Percentiles rank a stretch among this genome's conserved stretches.
Conservation (phyloP, 768 basidiomycete genomes). For the Phylloporus arenicola region DNA sequence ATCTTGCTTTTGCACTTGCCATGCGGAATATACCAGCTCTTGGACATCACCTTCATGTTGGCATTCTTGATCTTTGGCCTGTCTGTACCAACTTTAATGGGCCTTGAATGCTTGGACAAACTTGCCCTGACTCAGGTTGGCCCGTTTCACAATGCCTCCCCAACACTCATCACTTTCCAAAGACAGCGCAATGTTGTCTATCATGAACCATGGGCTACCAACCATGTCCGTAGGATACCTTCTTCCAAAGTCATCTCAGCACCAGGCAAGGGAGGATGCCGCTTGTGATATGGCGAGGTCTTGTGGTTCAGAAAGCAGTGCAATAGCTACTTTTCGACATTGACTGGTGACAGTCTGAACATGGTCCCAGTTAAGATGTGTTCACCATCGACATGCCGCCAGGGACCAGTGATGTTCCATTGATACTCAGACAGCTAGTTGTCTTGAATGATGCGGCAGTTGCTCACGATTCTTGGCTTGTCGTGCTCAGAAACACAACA, state of each 20-base stretch:
- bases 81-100: constrained; percentile 90
- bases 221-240: constrained; percentile 99
- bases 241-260: constrained; percentile 50
- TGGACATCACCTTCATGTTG: constrained; percentile 55
- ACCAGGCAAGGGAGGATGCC: constrained; percentile 55
- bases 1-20: constrained; percentile 76
- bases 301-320: constrained; percentile 98
- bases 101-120: constrained; percentile 71
- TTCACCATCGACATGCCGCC: constrained; percentile 96
- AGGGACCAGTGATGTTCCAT: constrained; percentile 92
- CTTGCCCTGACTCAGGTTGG: constrained; percentile 71
- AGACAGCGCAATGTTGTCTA: constrained; percentile 77
- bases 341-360: constrained; percentile 59
- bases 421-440: constrained; percentile 86
- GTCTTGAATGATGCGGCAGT: constrained; percentile 66
- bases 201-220: constrained; percentile 83
- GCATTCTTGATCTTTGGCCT: constrained; percentile 93
- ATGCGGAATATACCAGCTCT: constrained; percentile 33
- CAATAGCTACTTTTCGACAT: constrained; percentile 96
- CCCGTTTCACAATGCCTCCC: not conserved
- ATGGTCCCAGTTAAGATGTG: constrained; percentile 59
- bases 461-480: not conserved
- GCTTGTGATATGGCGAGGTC: constrained; percentile 92
- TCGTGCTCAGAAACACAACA: constrained; percentile 26
- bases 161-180: not conserved